Evolutionary conservation across 192 early-diverging fungal genomes (phyloP), one percentile per base, ranked within the genome.

Genomic region (Backusella tarrabulga): DNA sequence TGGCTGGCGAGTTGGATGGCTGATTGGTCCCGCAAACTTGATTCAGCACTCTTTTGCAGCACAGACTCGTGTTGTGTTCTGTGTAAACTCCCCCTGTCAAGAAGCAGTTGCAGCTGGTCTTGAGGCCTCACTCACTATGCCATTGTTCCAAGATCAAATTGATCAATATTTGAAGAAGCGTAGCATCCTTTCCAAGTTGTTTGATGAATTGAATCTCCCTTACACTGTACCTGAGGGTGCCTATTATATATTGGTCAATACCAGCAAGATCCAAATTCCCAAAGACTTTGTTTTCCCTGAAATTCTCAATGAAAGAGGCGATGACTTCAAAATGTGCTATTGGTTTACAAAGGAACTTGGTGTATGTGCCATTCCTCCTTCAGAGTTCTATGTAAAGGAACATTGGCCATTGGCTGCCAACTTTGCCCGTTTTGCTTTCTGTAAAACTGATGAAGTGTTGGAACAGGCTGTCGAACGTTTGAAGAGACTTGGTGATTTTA

Each of bases 1-100:
- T 8, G 97, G 97, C 36, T 98, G 97, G 97, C 96, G 97, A 74
- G 88, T 98, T 46, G 97, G 97, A 46, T 98, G 97, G 97, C 85
- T 90, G 41, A 87, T 97, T 35, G 96, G 93, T 34, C 92, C 93
- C 26, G 86, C 85, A 19, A 83, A 90, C 19, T 74, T 98, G 46
- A 89, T 94, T 35, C 85, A 92, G 41, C 84, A 93, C 15, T 85
- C 91, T 3, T 91, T 96, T 78, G 85, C 95, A 29, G 95, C 96
- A 6, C 96, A 97, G 72, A 95, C 95, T 56, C 95, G 94, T 80
- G 88, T 96, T 38, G 92, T 96, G 4, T 98, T 98, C 77, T 90
- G 93, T 74, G 90, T 94, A 36, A 95, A 92, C 79, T 95, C 96
- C 0, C 97, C 97, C 14, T 88, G 95, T 67, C 97, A 98, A 75